A percentile compares a stretch with the other conserved stretches of the same genome.
Conservation (phyloP, 2,329 filamentous ascomycete species). For the Bisporella sp. region DNA sequence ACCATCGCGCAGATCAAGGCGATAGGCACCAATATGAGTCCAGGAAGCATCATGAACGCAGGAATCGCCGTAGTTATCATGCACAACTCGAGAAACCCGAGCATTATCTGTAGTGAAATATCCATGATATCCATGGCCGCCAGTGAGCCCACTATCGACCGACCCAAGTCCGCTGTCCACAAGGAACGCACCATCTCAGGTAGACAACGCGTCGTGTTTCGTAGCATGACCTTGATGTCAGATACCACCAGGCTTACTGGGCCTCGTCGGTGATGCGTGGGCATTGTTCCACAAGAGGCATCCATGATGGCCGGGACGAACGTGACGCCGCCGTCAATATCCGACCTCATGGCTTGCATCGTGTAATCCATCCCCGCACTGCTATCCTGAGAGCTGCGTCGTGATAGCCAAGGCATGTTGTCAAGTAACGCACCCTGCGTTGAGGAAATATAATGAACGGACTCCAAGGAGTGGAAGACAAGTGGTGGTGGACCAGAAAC, state of each 20-base stretch:
- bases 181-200: conserved; percentile 6
- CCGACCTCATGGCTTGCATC: background rate
- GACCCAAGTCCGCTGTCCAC: background rate
- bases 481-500: background rate
- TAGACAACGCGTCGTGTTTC: conserved; percentile 5
- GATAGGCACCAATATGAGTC: conserved; percentile 2
- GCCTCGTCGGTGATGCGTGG: conserved; percentile 4
- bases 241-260: conserved; percentile 1
- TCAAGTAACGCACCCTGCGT: background rate
- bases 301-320: conserved; percentile 14
- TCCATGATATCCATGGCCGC: conserved; percentile 4
- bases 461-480: background rate
- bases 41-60: conserved; percentile 8
- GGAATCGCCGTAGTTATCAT: conserved; percentile 5
- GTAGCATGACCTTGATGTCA: conserved; percentile 6
- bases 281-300: conserved; percentile 11
- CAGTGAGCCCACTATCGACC: background rate
- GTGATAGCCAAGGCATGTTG: conserved; percentile 9
- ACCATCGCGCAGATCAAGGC: conserved; percentile 1
- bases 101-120: conserved; percentile 5
- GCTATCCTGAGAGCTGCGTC: background rate
- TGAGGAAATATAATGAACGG: background rate
- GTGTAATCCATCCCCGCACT: background rate
- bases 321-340: background rate
- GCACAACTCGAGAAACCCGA: conserved; percentile 8